phyloP scores from a whole-genome alignment of 129 eudicot species.

The Kitagawia praeruptora region DNA sequence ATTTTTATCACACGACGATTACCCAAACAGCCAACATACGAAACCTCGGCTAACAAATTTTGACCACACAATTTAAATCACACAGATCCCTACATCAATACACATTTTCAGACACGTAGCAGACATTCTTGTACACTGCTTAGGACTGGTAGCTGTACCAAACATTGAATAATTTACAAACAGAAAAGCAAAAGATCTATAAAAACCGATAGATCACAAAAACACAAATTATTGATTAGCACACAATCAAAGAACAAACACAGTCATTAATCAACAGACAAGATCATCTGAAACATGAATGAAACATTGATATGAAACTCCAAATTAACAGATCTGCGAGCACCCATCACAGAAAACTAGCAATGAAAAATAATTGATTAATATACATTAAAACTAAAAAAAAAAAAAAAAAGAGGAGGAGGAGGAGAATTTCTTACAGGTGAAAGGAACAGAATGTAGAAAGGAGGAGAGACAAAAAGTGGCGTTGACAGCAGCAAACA shows the following conservation, averaged over 20 bases:
- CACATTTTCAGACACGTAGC: not conserved
- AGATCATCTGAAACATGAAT: not conserved
- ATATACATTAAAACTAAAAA: too few relatives aligned
- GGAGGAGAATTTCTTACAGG: constrained; percentile 11
- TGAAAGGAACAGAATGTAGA: not conserved
- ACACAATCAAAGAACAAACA: not conserved
- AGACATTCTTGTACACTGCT: not conserved
- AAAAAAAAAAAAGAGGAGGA: too few relatives aligned
- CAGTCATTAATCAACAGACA: not conserved
- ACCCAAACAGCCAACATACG: not conserved
- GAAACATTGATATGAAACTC: not conserved
- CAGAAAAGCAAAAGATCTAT: not conserved
- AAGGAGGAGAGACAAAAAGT: not conserved
- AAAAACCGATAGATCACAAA: not conserved
- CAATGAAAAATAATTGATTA: too few relatives aligned
- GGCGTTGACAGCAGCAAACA: not conserved
- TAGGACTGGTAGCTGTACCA: not conserved
- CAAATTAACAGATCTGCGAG: not conserved
- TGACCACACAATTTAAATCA: not conserved
- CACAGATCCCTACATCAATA: not conserved
- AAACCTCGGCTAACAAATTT: too few relatives aligned
- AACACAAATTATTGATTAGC: not conserved
- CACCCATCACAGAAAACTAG: not conserved
- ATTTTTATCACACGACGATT: not conserved
- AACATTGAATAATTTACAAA: too few relatives aligned